phyloP scores from a whole-genome alignment of 768 basidiomycete species.

The Mrakia blollopis region DNA sequence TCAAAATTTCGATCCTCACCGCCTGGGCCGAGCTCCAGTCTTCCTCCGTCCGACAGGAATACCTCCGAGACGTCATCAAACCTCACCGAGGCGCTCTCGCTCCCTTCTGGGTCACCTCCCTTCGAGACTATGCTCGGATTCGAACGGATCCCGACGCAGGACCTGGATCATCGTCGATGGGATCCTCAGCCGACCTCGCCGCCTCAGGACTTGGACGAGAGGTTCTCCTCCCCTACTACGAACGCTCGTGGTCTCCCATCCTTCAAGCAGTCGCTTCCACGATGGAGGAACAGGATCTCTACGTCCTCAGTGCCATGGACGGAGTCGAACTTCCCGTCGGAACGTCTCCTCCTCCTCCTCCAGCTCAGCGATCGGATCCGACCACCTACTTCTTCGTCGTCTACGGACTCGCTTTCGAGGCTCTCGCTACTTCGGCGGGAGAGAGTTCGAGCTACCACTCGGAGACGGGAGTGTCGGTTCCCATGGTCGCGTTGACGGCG shows the following conservation, averaged over 20 bases:
- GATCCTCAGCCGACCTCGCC: slow-evolving; percentile 23
- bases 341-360: slow-evolving; percentile 5
- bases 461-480: slow-evolving; percentile 53
- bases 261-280: slow-evolving; percentile 76
- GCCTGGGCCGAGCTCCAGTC: slow-evolving; percentile 94
- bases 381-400: slow-evolving; percentile 78
- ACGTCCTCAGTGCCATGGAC: slow-evolving; percentile 74
- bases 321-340: slow-evolving; percentile 52
- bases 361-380: slow-evolving; percentile 55
- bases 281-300: slow-evolving; percentile 65
- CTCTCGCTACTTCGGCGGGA: slow-evolving; percentile 50
- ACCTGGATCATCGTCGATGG: slow-evolving; percentile 55
- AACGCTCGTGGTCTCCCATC: slow-evolving; percentile 72
- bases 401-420: slow-evolving; percentile 92
- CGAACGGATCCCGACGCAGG: slow-evolving; percentile 71
- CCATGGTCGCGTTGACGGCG: slow-evolving; percentile 63
- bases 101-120: slow-evolving; percentile 76
- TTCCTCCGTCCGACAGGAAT: slow-evolving; percentile 58
- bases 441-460: slow-evolving; percentile 32
- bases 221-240: slow-evolving; percentile 85
- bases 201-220: slow-evolving; percentile 78
- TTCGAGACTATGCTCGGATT: slow-evolving; percentile 89
- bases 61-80: slow-evolving; percentile 72
- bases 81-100: slow-evolving; percentile 71
- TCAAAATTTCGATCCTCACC: slow-evolving; percentile 83